Conservation (phyloP, 805 yeast species). For the Kuraishia piskuri region DNA sequence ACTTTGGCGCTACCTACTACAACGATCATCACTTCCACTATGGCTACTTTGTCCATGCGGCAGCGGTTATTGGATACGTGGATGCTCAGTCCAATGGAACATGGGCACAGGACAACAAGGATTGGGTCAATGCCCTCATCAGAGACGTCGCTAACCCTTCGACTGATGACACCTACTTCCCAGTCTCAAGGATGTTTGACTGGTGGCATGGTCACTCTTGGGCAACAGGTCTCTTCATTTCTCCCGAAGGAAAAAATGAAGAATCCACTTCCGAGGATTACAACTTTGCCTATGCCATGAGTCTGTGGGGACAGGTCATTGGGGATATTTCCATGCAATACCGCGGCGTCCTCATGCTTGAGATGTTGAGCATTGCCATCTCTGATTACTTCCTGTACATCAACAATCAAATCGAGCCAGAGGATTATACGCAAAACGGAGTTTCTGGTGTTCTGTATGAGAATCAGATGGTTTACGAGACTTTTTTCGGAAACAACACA, state of each 20-base stretch:
- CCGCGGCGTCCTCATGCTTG: conserved; percentile 52
- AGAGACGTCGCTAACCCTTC: conserved; percentile 63
- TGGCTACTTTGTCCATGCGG: conserved; percentile 50
- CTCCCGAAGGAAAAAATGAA: conserved; percentile 73
- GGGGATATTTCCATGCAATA: conserved; percentile 43
- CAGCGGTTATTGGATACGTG: conserved; percentile 51
- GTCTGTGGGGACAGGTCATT: conserved; percentile 52
- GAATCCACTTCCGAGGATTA: conserved; percentile 72
- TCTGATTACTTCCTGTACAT: conserved; percentile 46
- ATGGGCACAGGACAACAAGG: conserved; percentile 41
- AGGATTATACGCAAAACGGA: conserved; percentile 46
- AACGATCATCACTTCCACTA: conserved; percentile 54
- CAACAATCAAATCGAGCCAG: conserved; percentile 49
- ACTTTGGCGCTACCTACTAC: conserved; percentile 41
- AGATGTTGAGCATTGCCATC: conserved; percentile 46
- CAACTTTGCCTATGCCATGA: conserved; percentile 60
- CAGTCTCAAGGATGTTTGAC: conserved; percentile 60
- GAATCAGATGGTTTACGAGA: conserved; percentile 64
- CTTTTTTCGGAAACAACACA: conserved; percentile 62
- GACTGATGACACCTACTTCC: conserved; percentile 46
- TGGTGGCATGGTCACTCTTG: conserved; percentile 76
- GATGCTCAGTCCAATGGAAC: conserved; percentile 39
- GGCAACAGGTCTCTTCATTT: conserved; percentile 64
- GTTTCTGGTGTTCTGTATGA: conserved; percentile 71
- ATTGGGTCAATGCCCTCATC: conserved; percentile 49